These are phyloP conservation scores for Aspergillus sclerotioniger DNA, from an alignment of 495 filamentous ascomycete species.

Conservation along the genomic window DNA sequence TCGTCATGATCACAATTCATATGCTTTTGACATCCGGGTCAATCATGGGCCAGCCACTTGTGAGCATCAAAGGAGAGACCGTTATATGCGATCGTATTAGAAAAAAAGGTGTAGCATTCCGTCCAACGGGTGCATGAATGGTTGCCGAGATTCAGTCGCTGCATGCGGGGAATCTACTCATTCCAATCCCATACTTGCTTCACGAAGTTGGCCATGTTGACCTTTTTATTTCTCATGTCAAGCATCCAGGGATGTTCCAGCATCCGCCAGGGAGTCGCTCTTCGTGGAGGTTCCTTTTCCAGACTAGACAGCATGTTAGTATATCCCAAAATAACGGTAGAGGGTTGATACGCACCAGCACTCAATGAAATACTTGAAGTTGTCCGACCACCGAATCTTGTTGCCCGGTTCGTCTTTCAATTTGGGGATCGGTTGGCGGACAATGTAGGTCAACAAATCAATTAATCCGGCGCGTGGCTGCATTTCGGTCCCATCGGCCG, in stretches of 20 bases:
- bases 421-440: slow-evolving; percentile 91
- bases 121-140: slow-evolving; percentile 9
- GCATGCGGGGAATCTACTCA: slow-evolving; percentile 31
- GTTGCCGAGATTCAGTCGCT: slow-evolving; percentile 5
- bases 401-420: slow-evolving; percentile 85
- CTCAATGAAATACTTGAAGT: slow-evolving; percentile 98
- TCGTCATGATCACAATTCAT: slow-evolving; percentile 31
- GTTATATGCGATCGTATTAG: slow-evolving; percentile 26
- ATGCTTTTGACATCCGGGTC: slow-evolving; percentile 46
- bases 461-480: slow-evolving; percentile 84
- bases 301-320: slow-evolving; percentile 53
- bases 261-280: slow-evolving; percentile 97
- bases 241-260: slow-evolving; percentile 98
- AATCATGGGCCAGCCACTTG: slow-evolving; percentile 45
- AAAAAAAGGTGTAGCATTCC: slow-evolving; percentile 6
- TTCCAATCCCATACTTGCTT: slow-evolving; percentile 96
- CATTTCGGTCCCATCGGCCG: slow-evolving; percentile 92
- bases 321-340: neutral
- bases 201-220: slow-evolving; percentile 93
- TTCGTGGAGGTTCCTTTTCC: slow-evolving; percentile 84
- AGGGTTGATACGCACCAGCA: slow-evolving; percentile 75
- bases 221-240: slow-evolving; percentile 91
- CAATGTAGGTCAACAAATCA: slow-evolving; percentile 94
- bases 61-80: slow-evolving; percentile 28
- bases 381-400: slow-evolving; percentile 87